These are phyloP conservation scores for Tolypocladium tropicale DNA, from an alignment of 2,329 filamentous ascomycete genomes.

Conservation along the genomic window DNA sequence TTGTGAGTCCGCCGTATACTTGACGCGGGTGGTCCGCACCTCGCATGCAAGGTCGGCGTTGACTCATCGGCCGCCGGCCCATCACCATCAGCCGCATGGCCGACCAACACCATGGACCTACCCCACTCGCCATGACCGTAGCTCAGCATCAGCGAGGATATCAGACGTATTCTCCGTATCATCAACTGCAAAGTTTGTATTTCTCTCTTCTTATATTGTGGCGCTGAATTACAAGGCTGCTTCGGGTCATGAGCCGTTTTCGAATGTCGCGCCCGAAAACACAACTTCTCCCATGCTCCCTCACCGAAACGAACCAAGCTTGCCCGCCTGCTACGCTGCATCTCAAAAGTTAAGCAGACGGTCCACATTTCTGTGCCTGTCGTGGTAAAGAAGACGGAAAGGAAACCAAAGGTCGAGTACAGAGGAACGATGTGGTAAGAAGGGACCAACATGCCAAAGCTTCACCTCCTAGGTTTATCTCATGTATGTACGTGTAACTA, in stretches of 20 bases:
- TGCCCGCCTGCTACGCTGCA: neutral
- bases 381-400: neutral
- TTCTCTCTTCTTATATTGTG: neutral
- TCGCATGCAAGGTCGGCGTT: too few relatives aligned
- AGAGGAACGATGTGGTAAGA: neutral
- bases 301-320: neutral
- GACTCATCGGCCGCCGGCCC: neutral
- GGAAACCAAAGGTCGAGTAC: neutral
- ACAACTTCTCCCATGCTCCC: neutral
- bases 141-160: too few relatives aligned
- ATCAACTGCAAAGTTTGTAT: neutral
- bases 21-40: too few relatives aligned
- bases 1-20: too few relatives aligned
- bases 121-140: too few relatives aligned
- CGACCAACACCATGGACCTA: neutral
- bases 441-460: neutral
- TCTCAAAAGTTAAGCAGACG: neutral
- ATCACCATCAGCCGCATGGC: neutral
- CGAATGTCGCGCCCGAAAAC: neutral
- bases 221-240: neutral
- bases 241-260: neutral
- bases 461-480: neutral
- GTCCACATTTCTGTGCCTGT: neutral
- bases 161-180: too few relatives aligned
- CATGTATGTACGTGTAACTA: neutral